Percentiles rank a stretch among this genome's conserved stretches.
phyloP scores from a whole-genome alignment of 2,329 filamentous ascomycete species.

The Pyrenophora graminea region DNA sequence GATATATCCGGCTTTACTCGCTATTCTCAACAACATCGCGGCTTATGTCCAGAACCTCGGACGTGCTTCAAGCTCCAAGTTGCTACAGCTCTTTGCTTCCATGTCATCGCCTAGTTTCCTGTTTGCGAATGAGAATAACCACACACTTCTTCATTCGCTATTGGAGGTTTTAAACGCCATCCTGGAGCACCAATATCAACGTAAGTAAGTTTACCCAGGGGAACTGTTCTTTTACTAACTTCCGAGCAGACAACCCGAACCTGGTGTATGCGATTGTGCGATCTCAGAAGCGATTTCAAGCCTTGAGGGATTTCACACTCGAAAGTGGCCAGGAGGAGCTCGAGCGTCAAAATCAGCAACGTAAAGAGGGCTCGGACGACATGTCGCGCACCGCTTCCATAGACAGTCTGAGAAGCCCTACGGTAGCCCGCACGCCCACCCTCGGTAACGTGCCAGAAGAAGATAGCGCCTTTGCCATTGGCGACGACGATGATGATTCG shows the following conservation, averaged over 20 bases:
- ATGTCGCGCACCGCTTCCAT: conserved; percentile 62
- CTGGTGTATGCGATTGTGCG: conserved; percentile 79
- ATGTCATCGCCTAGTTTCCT: conserved; percentile 95
- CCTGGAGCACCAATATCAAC: conserved; percentile 82
- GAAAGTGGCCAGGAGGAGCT: conserved; percentile 93
- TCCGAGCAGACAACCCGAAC: conserved; percentile 70
- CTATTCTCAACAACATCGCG: conserved; percentile 91
- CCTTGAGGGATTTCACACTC: conserved; percentile 82
- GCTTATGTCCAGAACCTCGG: conserved; percentile 81
- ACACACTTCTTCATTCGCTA: conserved; percentile 76
- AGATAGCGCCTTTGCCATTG: conserved; percentile 82
- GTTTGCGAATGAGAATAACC: conserved; percentile 88
- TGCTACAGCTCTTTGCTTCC: conserved; percentile 85
- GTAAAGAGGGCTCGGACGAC: conserved; percentile 60
- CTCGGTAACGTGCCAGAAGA: conserved; percentile 75
- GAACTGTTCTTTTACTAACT: conserved; percentile 18
- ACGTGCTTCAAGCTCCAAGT: conserved; percentile 73
- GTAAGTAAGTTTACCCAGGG: conserved; percentile 53
- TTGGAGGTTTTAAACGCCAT: conserved; percentile 89
- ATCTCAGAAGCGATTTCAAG: conserved; percentile 81
- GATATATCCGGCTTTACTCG: conserved; percentile 88
- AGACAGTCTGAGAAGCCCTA: conserved; percentile 70
- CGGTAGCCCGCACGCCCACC: conserved; percentile 58
- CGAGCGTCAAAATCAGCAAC: conserved; percentile 72
- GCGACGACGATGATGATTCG: conserved; percentile 75